These are phyloP conservation scores for Irpex lacteus DNA, from an alignment of 1,284 basidiomycete genomes.

Conservation along the genomic window DNA sequence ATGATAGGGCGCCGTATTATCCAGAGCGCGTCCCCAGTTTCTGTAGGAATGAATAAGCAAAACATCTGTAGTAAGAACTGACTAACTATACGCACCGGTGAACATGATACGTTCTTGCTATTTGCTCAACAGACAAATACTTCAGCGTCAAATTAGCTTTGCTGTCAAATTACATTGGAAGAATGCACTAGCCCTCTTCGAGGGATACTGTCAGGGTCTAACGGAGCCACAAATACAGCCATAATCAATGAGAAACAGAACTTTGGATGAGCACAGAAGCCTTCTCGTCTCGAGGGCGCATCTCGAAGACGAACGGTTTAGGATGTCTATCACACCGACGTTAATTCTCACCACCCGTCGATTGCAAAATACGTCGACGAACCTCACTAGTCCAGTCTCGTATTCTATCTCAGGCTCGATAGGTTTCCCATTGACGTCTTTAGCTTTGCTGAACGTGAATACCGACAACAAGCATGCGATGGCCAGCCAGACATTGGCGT, in stretches of 20 bases:
- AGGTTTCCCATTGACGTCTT: neutral
- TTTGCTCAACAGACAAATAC: neutral
- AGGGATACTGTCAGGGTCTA: neutral
- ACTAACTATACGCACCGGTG: too few species aligned
- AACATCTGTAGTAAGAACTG: too few species aligned
- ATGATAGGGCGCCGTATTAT: too few species aligned
- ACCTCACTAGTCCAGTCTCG: neutral
- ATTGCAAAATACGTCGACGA: neutral
- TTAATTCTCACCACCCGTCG: neutral
- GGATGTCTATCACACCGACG: constrained; percentile 9
- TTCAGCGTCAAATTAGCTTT: neutral
- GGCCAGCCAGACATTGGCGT: constrained; percentile 5
- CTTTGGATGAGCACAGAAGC: neutral
- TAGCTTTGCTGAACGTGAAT: neutral
- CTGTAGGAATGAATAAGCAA: too few species aligned
- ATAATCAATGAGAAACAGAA: neutral
- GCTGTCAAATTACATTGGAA: neutral
- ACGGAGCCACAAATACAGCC: too few species aligned
- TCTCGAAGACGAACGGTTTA: constrained; percentile 11
- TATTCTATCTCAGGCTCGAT: constrained; percentile 2
- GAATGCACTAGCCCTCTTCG: neutral
- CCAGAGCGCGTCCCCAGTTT: too few species aligned
- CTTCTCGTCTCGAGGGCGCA: constrained; percentile 11
- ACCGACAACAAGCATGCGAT: constrained; percentile 4
- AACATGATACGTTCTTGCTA: too few species aligned